phyloP scores from a whole-genome alignment of 2,329 filamentous ascomycete species.

The Capronia americana region DNA sequence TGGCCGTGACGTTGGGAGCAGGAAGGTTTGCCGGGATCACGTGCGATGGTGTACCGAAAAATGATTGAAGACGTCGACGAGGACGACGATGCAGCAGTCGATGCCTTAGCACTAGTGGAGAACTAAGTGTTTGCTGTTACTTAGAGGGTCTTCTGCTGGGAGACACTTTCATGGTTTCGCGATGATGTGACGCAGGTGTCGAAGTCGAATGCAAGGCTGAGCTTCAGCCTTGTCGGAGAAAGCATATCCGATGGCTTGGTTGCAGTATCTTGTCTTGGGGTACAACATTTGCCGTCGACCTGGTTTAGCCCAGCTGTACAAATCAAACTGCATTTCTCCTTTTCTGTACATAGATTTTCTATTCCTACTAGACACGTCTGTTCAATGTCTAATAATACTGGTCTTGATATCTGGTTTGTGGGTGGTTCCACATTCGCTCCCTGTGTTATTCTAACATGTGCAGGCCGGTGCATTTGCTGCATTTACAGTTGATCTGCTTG shows the following conservation, averaged over 20 bases:
- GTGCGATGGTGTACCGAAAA: neutral
- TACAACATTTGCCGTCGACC: neutral
- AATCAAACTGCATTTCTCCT: neutral
- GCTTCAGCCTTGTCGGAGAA: constrained; percentile 19
- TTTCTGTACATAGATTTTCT: constrained; percentile 18
- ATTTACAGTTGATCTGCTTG: constrained; percentile 81
- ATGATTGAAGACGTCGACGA: neutral
- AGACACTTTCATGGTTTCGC: neutral
- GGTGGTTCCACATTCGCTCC: constrained; percentile 40
- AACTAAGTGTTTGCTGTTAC: neutral
- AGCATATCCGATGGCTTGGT: neutral
- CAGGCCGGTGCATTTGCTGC: constrained; percentile 85
- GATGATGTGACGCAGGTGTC: neutral
- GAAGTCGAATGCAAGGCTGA: constrained; percentile 6
- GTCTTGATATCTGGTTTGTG: constrained; percentile 64
- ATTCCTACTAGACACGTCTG: neutral
- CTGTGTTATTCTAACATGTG: constrained; percentile 3
- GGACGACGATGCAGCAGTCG: neutral
- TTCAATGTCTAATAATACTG: constrained; percentile 57
- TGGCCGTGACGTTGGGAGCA: constrained; percentile 14
- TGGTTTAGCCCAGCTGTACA: neutral
- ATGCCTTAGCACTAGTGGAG: neutral
- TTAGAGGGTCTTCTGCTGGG: neutral
- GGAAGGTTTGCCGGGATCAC: constrained; percentile 25
- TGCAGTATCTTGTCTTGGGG: neutral